Percentiles rank a stretch among this genome's conserved stretches.
Conservation (phyloP, 1,284 basidiomycete genomes). For the Cryptococcus floricola region DNA sequence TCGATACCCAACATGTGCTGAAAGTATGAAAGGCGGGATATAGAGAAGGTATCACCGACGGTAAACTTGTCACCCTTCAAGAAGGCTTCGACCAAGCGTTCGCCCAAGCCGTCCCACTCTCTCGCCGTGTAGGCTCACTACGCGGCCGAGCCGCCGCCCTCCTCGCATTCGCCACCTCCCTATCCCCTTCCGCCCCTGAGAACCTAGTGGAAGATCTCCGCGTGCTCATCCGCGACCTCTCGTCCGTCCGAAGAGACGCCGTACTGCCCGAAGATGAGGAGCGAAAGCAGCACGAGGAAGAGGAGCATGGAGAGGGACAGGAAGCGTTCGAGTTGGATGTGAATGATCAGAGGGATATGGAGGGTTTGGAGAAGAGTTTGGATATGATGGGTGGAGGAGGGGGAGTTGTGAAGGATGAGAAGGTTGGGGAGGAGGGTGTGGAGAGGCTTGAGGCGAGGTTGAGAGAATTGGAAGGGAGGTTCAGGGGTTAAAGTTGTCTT, state of each 20-base stretch:
- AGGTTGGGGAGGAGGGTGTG: conserved; percentile 49
- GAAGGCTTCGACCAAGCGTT: conserved; percentile 55
- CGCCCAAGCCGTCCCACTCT: conserved; percentile 47
- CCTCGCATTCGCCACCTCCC: conserved; percentile 19
- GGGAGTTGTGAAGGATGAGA: conserved; percentile 54
- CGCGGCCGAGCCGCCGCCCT: conserved; percentile 51
- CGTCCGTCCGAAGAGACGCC: conserved; percentile 29
- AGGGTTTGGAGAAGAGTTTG: conserved; percentile 49
- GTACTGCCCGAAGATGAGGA: conserved; percentile 43
- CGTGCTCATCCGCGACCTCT: conserved; percentile 53
- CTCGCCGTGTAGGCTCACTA: conserved; percentile 49
- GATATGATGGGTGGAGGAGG: conserved; percentile 47
- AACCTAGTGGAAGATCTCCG: conserved; percentile 62
- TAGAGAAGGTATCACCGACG: conserved; percentile 56
- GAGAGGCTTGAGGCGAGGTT: conserved; percentile 44
- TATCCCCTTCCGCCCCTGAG: conserved; percentile 55
- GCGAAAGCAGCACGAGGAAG: conserved; percentile 40
- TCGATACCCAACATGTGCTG: neutral
- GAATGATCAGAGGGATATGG: conserved; percentile 52
- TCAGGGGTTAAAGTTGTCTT: neutral
- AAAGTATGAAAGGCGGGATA: conserved; percentile 52
- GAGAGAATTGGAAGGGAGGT: conserved; percentile 51
- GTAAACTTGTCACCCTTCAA: conserved; percentile 54
- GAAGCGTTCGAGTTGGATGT: conserved; percentile 64
- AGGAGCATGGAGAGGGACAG: conserved; percentile 36